Base-by-base conservation (phyloP, 495 filamentous ascomycete genomes). In the Cercophora scortea region DNA sequence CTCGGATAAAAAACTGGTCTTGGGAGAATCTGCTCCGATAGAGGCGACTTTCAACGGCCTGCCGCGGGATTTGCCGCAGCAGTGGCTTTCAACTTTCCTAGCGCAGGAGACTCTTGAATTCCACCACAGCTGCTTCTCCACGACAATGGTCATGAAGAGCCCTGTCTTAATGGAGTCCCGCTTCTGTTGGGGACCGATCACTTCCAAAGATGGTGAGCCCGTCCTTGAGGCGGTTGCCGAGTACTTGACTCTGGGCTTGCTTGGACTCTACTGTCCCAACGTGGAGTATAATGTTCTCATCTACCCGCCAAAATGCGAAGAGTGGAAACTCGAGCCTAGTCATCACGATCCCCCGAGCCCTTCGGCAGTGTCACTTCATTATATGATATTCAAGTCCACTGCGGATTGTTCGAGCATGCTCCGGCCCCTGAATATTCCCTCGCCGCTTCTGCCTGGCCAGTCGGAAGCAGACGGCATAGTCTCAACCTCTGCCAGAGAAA, bases 221-320 rank as follows among this genome's bases (percentile, higher is more conserved):
- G 43, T 42, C 4, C 42, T 75, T 25, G 52, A 54, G 0, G 60
- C 55, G 18, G 53, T 68, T 12, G 67, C 67, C 35, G 56, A 56
- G n/a, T 54, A 67, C 15, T 55, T 76, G 34, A 60, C 56, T 18
- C 46, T 52, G n/a, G 18, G 52, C 3, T 55, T 64, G n/a, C 57
- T 64, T 13, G 73, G 65, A 6, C 50, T 69, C 32, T 67, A 62
- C 50, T 60, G 57, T 19, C 53, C 61, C 13, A 55, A 60, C 6
- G 41, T 59, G 8, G 45, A 64, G 3, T 75, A 58, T 50, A 73
- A 63, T 32, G 59, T 76, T 34, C 53, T 76, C 6, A 50, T 74
- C 1, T 75, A 72, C 51, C 66, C 73, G 25, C 54, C 65, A 8
- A 63, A 63, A 8, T 71, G 68, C 48, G 61, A 70, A 3, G 62